Evolutionary conservation across 352 stramenopile species (phyloP).

Genomic region (Blastocystis sp.): DNA sequence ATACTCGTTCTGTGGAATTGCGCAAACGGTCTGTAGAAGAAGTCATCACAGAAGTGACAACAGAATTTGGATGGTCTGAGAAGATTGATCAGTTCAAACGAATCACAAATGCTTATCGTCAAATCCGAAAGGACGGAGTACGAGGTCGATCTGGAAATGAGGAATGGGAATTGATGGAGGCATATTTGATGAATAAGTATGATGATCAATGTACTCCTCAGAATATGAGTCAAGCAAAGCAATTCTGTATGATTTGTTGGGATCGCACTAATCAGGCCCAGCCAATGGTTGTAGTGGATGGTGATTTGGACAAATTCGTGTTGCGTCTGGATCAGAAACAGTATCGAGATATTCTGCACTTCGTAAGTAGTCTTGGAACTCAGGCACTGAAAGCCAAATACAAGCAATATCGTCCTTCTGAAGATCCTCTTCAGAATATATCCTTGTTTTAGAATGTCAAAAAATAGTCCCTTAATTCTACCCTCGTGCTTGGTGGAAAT

Average conservation of each 20-base stretch:
- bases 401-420: background rate
- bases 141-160: slow-evolving; percentile 11
- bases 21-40: slow-evolving; percentile 24
- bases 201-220: background rate
- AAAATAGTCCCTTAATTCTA: background rate
- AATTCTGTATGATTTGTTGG: slow-evolving; percentile 45
- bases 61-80: background rate
- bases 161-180: slow-evolving; percentile 25
- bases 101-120: slow-evolving; percentile 9
- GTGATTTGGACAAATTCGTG: slow-evolving; percentile 3
- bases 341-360: slow-evolving; percentile 38
- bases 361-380: background rate
- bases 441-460: background rate
- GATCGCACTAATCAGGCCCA: background rate
- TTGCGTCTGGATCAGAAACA: slow-evolving; percentile 44
- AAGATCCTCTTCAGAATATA: background rate
- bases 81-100: slow-evolving; percentile 1
- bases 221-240: background rate
- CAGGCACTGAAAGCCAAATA: slow-evolving; percentile 50
- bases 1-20: slow-evolving; percentile 37
- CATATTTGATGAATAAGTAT: slow-evolving; percentile 7
- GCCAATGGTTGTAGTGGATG: slow-evolving; percentile 24
- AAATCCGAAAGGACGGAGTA: slow-evolving; percentile 32
- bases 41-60: background rate
- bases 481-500: slow-evolving; percentile 33